phyloP scores from a whole-genome alignment of 352 stramenopile species.

The Globisporangium nagaii region DNA sequence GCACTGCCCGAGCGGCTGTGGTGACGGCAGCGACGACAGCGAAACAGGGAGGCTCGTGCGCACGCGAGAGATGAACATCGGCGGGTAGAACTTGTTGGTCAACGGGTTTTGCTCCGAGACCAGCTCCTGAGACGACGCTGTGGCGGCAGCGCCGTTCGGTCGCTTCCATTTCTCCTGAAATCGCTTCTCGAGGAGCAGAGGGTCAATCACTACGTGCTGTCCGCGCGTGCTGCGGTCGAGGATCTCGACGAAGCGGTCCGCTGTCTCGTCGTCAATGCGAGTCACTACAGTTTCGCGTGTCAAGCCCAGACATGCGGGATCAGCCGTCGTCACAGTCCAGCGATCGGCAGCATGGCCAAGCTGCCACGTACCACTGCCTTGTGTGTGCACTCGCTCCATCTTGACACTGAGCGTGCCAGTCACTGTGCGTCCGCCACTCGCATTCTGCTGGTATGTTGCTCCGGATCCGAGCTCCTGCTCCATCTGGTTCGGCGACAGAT shows the following conservation, averaged over 20 bases:
- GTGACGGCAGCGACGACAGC: not conserved
- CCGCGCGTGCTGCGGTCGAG: constrained; percentile 42
- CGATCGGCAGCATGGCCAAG: not conserved
- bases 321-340: too few relatives aligned
- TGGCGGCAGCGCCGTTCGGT: constrained; percentile 15
- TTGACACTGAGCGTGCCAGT: constrained; percentile 20
- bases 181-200: constrained; percentile 38
- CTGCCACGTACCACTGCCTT: constrained; percentile 15
- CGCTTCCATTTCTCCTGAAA: constrained; percentile 63
- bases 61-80: constrained; percentile 43
- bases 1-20: constrained; percentile 4
- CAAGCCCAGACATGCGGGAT: too few relatives aligned
- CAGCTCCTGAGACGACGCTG: constrained; percentile 32
- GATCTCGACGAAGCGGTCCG: constrained; percentile 53
- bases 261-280: constrained; percentile 17
- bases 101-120: constrained; percentile 31
- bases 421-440: not conserved
- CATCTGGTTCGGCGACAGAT: constrained; percentile 9
- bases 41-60: constrained; percentile 9
- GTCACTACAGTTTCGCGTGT: too few relatives aligned
- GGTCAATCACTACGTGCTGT: constrained; percentile 50
- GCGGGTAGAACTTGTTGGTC: constrained; percentile 50
- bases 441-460: not conserved
- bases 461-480: constrained; percentile 2
- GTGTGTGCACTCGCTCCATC: constrained; percentile 24